Base-by-base conservation (phyloP, 192 early-diverging fungal species). In the Bifiguratus adelaidae region DNA sequence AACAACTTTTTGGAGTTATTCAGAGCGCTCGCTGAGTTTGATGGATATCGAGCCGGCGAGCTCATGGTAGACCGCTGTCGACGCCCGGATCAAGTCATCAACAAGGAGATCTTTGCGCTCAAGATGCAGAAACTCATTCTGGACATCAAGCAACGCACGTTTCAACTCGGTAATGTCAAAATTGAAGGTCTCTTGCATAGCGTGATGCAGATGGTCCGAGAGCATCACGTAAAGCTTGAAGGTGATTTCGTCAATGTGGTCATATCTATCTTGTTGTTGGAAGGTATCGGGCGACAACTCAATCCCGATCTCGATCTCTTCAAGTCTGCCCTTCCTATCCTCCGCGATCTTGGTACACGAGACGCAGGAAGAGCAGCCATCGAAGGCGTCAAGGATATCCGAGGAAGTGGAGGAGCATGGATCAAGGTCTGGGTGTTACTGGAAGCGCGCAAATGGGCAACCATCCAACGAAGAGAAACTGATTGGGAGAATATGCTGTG, bases 201-300 rank as follows among this genome's bases (percentile, higher is more conserved):
- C 4, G 91, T 93, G 3, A 85, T 92, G 73, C 48, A 65, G 23
- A 88, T 88, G 75, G 92, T 95, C 3, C 74, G 92, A n/a, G 65
- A 67, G 3, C 90, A 98, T 60, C 90, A 89, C 50, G 92, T 98
- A 0, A 81, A 85, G 42, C 70, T 98, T 42, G 95, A 94, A 55
- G 89, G 92, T 0, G 92, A 95, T 52, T 98, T 96, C 68, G 82
- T 88, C 6, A 96, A 95, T 65, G 82, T 95, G 13, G 80, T 91
- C 7, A 80, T 98, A 28, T 80, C 86, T 6, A 88, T 95, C 47
- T 76, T 96, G 67, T 72, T 98, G 44, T 58, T 98, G 1, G 95
- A 98, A 60, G 95, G 95, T 0, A 88, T 98, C 60, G 95, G 95
- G 3, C 59, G 90, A 19, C 77, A 83, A 34, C 58, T 98, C 41